Conservation (phyloP, 257 asterid species). For the Misopates orontium region DNA sequence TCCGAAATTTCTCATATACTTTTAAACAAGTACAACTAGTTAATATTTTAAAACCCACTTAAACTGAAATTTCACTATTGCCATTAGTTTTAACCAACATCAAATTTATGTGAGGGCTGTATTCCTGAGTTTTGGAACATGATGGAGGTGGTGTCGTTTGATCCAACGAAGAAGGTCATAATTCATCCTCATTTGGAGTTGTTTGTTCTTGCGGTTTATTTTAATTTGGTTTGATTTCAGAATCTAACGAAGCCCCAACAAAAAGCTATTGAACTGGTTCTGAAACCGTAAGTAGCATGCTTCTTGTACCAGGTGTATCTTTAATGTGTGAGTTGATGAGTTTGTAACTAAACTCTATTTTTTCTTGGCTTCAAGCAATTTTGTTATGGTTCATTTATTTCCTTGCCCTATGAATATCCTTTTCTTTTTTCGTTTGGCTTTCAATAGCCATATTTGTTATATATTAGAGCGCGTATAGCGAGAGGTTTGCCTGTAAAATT, state of each 20-base stretch:
- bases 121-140: too few relatives aligned
- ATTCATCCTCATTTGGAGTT: background rate
- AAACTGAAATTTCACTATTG: background rate
- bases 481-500: conserved; percentile 6
- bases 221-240: conserved; percentile 38
- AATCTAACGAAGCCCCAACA: conserved; percentile 69
- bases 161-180: too few relatives aligned
- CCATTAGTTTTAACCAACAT: too few relatives aligned
- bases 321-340: conserved; percentile 16
- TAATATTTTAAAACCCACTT: too few relatives aligned
- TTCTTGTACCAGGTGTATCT: conserved; percentile 25
- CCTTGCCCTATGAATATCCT: too few relatives aligned
- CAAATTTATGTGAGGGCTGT: too few relatives aligned
- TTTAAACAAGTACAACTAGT: too few relatives aligned
- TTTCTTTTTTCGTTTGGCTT: background rate
- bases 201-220: conserved; percentile 1
- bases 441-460: background rate
- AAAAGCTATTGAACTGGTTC: conserved; percentile 44
- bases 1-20: too few relatives aligned
- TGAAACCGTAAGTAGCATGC: conserved; percentile 36
- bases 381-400: background rate
- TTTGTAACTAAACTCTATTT: background rate
- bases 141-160: too few relatives aligned
- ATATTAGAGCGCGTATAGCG: conserved; percentile 1
- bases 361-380: background rate